Base-by-base conservation (phyloP, 1,284 basidiomycete species). In the Ceratobasidium sp. region DNA sequence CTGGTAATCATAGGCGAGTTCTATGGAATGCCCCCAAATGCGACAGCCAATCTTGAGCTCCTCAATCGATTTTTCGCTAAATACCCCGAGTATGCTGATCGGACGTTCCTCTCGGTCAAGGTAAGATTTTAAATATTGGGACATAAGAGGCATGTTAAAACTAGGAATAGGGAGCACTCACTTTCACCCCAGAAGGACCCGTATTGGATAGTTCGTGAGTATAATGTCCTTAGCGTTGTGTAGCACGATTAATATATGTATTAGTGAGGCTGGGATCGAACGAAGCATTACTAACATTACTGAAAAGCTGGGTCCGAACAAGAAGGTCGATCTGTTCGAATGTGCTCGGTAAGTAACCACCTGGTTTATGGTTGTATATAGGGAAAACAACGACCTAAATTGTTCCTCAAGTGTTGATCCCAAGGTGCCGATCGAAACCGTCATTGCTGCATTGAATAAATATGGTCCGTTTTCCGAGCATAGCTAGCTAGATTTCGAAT, bases 41-140 rank as follows among this genome's bases (percentile, higher is more conserved):
- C 10, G 28, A 73, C 69, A 1, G 74, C 75, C 50, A 75, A 74
- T 43, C 71, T 76, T 3, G 69, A 75, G 45, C 64, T 76, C 0
- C 43, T 76, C 18, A 60, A 71, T 18, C 53, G 72, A 36, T 76
- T 76, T 70, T 74, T 76, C 32, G 57, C 61, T 60, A 74, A 72
- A 60, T 73, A 76, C 46, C 75, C 75, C n/a, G 74, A 75, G 26
- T 65, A 75, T 21, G 72, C 75, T 4, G 74, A 76, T 14, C 45
- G 70, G 18, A 64, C 58, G 26, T 73, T 76, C 43, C 55, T 76
- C 12, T 73, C 74, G 30, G 75, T 76, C 50, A 76, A 76, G 48
- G 74, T 73, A 26, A 16, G 14, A 53, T 30, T 21, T n/a, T 12
- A n/a, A n/a, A n/a, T 18, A n/a, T n/a, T n/a, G n/a, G 12, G 41